Conservation (phyloP, 2,329 filamentous ascomycete species). For the Trichoderma afroharzianum region DNA sequence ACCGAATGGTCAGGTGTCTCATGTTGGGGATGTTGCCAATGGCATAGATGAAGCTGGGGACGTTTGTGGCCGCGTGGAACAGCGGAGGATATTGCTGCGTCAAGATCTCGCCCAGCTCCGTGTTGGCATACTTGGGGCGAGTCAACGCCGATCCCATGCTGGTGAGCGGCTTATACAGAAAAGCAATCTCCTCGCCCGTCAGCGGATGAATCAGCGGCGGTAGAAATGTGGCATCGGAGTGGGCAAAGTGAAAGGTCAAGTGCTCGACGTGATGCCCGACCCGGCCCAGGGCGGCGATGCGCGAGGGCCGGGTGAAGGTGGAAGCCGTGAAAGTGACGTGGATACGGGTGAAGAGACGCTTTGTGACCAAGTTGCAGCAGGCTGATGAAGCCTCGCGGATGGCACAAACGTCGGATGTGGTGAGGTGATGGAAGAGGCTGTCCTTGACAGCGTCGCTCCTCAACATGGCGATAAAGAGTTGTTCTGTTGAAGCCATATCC, state of each 20-base stretch:
- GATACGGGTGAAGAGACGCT: slow-evolving; percentile 65
- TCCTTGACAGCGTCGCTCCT: slow-evolving; percentile 49
- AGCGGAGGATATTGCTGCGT: slow-evolving; percentile 84
- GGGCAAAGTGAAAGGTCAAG: slow-evolving; percentile 72
- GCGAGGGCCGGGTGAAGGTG: slow-evolving; percentile 70
- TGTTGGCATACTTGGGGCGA: slow-evolving; percentile 74
- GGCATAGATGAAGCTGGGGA: slow-evolving; percentile 76
- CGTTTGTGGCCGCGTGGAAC: slow-evolving; percentile 86
- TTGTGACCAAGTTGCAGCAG: slow-evolving; percentile 67
- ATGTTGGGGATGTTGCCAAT: slow-evolving; percentile 66
- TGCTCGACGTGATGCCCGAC: slow-evolving; percentile 77
- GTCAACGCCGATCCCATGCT: slow-evolving; percentile 58
- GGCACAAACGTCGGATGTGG: slow-evolving; percentile 52
- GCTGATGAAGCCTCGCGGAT: slow-evolving; percentile 66
- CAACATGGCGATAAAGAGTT: slow-evolving; percentile 54
- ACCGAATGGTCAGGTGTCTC: slow-evolving; percentile 70
- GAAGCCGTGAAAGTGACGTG: slow-evolving; percentile 68
- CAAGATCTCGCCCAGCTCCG: slow-evolving; percentile 74
- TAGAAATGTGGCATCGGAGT: slow-evolving; percentile 74
- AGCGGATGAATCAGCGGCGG: slow-evolving; percentile 77
- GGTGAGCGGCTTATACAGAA: slow-evolving; percentile 76
- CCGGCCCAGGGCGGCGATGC: slow-evolving; percentile 69
- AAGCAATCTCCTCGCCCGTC: slow-evolving; percentile 73
- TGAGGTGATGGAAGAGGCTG: slow-evolving; percentile 46
- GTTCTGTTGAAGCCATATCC: slow-evolving; percentile 49